Conservation (phyloP, 225 moss, liverwort and hornwort species). For the Straminergon stramineum region DNA sequence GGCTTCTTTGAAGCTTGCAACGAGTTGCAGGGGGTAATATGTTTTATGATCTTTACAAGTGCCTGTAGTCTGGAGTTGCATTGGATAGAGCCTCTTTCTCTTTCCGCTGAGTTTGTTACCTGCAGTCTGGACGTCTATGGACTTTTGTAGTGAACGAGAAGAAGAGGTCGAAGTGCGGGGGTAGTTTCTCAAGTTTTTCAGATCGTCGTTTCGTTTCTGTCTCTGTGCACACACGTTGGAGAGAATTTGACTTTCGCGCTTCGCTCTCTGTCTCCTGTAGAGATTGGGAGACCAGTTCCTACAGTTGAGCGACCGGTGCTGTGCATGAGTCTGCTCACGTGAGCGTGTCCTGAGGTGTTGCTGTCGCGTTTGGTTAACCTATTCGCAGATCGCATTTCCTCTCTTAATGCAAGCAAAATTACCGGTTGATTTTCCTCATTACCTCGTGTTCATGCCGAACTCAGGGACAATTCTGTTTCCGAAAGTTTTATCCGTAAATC, state of each 20-base stretch:
- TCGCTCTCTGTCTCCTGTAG: neutral
- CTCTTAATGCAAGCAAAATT: neutral
- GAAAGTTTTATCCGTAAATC: neutral
- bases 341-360: neutral
- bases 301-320: neutral
- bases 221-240: neutral
- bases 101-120: neutral
- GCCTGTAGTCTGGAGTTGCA: neutral
- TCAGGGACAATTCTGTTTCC: neutral
- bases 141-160: neutral
- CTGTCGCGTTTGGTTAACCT: neutral
- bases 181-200: neutral
- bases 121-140: neutral
- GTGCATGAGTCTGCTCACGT: constrained; percentile 29
- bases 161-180: neutral
- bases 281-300: neutral
- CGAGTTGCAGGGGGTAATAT: neutral
- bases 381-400: neutral
- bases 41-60: neutral
- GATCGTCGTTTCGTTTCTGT: neutral
- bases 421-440: neutral
- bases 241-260: neutral
- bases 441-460: neutral
- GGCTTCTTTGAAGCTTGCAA: neutral
- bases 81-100: neutral